These are phyloP conservation scores for Candida tallmaniae DNA, from an alignment of 805 yeast species.

Conservation along the genomic window DNA sequence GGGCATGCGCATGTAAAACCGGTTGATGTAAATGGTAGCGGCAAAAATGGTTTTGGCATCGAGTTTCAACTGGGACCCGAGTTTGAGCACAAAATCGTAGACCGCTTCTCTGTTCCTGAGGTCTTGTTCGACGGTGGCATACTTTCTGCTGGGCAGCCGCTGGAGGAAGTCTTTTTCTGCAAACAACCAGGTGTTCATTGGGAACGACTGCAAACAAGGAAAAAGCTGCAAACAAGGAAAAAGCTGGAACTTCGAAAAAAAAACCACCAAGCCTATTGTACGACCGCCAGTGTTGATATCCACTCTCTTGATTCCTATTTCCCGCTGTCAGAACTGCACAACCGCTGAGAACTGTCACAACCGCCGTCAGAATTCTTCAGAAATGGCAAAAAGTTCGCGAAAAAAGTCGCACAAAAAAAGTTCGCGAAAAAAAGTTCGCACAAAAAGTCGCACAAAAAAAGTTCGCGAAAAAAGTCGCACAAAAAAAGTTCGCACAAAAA, in stretches of 20 bases:
- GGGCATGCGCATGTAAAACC: constrained; percentile 39
- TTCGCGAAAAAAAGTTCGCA: no score
- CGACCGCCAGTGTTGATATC: no score
- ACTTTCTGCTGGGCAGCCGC: constrained; percentile 28
- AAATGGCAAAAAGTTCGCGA: no score
- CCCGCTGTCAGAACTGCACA: no score
- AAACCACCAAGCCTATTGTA: no score
- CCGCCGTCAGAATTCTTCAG: no score
- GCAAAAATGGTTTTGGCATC: constrained; percentile 41
- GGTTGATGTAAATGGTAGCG: constrained; percentile 34
- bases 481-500: constrained; percentile 1
- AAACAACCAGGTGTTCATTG: constrained; percentile 33
- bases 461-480: background rate
- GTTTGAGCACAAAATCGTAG: constrained; percentile 32
- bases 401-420: no score
- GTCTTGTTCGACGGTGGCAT: constrained; percentile 30
- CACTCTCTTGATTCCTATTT: no score
- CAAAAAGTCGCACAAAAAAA: no score
- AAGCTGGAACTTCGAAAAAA: no score
- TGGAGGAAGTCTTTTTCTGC: constrained; percentile 28
- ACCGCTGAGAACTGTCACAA: no score
- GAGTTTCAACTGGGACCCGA: constrained; percentile 33
- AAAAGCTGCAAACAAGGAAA: no score
- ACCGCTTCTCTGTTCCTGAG: constrained; percentile 33
- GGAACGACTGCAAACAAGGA: background rate